These are phyloP conservation scores for Neltuma alba DNA, from an alignment of 306 rosid species.

Conservation along the genomic window DNA sequence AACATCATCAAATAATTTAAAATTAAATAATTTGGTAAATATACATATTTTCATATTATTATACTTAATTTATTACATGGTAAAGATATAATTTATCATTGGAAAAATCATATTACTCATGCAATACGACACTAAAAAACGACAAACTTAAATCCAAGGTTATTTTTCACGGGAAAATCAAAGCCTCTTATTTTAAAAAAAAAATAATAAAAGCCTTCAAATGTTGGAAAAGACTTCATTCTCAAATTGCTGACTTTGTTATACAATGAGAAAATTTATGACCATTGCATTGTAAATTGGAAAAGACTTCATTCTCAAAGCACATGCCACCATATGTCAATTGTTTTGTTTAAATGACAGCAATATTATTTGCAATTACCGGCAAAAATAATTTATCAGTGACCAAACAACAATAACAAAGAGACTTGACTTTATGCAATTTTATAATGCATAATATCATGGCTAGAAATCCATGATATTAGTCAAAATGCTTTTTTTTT, in stretches of 20 bases:
- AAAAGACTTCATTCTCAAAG: not conserved
- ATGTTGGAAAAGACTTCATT: too few relatives aligned
- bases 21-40: too few relatives aligned
- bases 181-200: too few relatives aligned
- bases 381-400: not conserved
- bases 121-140: too few relatives aligned
- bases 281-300: not conserved
- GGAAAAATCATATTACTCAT: too few relatives aligned
- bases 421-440: not conserved
- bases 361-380: not conserved
- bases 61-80: too few relatives aligned
- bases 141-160: too few relatives aligned
- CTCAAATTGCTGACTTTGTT: conserved; percentile 2
- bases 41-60: too few relatives aligned
- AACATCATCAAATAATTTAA: too few relatives aligned
- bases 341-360: conserved; percentile 1
- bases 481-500: not conserved
- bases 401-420: not conserved
- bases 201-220: too few relatives aligned
- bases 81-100: too few relatives aligned
- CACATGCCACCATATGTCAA: not conserved
- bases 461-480: conserved; percentile 7
- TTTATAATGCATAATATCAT: not conserved
- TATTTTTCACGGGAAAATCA: too few relatives aligned
- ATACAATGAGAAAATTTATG: not conserved